Percentiles rank a stretch among this genome's conserved stretches.
Evolutionary conservation across 495 filamentous ascomycete genomes (phyloP).

Genomic region (Bathelium albidoporum): DNA sequence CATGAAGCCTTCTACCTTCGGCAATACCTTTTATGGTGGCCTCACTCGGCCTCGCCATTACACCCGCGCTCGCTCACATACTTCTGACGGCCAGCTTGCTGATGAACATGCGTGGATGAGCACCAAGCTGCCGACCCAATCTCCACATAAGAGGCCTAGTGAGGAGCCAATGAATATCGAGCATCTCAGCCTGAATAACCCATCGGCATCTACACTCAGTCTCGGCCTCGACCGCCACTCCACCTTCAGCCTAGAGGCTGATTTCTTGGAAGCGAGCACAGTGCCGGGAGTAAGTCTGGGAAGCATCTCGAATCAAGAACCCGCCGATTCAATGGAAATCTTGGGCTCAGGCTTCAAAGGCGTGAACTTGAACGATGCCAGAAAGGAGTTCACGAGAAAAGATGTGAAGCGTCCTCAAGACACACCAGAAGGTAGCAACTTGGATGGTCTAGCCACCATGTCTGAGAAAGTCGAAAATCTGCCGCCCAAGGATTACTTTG

Average conservation of each 20-base stretch:
- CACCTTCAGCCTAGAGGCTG: neutral
- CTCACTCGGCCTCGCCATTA: neutral
- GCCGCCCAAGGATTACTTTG: neutral
- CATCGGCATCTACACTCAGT: neutral
- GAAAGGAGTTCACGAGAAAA: neutral
- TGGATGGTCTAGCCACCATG: neutral
- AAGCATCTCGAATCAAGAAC: neutral
- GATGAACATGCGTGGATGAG: neutral
- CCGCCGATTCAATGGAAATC: neutral
- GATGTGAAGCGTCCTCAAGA: neutral
- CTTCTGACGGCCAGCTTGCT: neutral
- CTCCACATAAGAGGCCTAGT: neutral
- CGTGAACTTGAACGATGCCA: neutral
- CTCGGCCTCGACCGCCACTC: neutral
- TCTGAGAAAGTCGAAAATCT: neutral
- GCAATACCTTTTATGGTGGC: neutral
- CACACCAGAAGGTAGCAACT: neutral
- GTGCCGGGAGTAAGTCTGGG: neutral
- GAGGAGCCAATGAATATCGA: neutral
- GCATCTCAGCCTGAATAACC: neutral
- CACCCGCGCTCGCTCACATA: neutral
- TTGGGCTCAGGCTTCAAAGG: neutral
- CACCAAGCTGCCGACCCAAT: neutral
- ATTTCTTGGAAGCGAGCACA: neutral
- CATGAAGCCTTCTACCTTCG: neutral